Evolutionary conservation across 768 basidiomycete species (phyloP).

Genomic region (Rhodotorula kratochvilovae): DNA sequence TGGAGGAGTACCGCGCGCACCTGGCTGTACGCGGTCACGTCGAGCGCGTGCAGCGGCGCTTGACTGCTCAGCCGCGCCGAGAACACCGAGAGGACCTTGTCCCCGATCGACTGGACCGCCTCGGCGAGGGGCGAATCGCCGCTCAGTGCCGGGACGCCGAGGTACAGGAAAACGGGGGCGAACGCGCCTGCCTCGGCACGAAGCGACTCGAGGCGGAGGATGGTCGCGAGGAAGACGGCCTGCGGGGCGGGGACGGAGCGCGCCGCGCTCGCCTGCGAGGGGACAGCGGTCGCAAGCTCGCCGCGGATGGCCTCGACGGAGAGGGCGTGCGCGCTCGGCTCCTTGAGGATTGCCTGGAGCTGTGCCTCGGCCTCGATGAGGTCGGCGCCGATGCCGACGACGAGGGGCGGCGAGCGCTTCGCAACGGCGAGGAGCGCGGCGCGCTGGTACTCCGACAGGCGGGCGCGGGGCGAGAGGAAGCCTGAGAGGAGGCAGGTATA

Average conservation of each 20-base stretch:
- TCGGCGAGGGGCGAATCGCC: constrained; percentile 45
- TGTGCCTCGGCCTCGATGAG: constrained; percentile 81
- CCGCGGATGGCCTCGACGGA: constrained; percentile 65
- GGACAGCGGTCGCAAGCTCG: constrained; percentile 62
- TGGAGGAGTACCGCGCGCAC: constrained; percentile 68
- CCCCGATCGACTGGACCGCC: constrained; percentile 52
- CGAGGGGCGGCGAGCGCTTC: constrained; percentile 52
- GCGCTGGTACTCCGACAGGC: constrained; percentile 4
- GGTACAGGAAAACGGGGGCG: constrained; percentile 78
- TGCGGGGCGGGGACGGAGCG: constrained; percentile 73
- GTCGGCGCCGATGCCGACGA: constrained; percentile 76
- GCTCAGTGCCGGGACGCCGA: constrained; percentile 74
- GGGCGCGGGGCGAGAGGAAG: constrained; percentile 65
- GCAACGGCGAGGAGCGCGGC: constrained; percentile 46
- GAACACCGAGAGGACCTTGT: background rate
- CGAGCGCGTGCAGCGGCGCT: constrained; percentile 41
- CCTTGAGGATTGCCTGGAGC: constrained; percentile 88
- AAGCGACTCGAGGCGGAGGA: constrained; percentile 84
- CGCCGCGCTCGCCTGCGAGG: constrained; percentile 63
- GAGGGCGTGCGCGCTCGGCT: constrained; percentile 50
- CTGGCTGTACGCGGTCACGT: constrained; percentile 63
- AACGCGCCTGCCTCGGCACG: constrained; percentile 73
- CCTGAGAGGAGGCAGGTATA: constrained; percentile 82
- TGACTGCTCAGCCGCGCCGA: background rate
- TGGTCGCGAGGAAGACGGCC: constrained; percentile 73